Percentiles rank a stretch among this genome's conserved stretches.
Evolutionary conservation across 805 yeast genomes (phyloP).

Genomic region (Ogataea parapolymorpha): DNA sequence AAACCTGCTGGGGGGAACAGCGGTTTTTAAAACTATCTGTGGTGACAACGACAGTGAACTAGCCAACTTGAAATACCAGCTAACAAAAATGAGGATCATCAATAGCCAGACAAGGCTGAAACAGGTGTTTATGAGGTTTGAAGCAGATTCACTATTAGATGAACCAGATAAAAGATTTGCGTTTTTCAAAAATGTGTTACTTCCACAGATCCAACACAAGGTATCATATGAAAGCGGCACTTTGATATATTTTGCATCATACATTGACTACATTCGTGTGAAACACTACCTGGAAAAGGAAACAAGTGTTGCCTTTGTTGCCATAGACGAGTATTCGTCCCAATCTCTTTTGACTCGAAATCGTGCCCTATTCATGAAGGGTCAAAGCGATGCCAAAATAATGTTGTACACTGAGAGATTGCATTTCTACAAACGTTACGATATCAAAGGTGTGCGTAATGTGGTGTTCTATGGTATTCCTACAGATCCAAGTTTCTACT

Average conservation of each 20-base stretch:
- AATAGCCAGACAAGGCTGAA: conserved; percentile 46
- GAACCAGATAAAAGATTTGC: conserved; percentile 86
- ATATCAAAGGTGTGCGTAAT: conserved; percentile 78
- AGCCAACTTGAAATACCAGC: conserved; percentile 50
- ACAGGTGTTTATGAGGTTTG: conserved; percentile 72
- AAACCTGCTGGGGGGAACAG: conserved; percentile 55
- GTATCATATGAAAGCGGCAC: conserved; percentile 69
- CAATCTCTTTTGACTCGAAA: conserved; percentile 68
- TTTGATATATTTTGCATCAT: conserved; percentile 77
- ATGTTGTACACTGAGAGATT: conserved; percentile 91
- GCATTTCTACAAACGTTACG: conserved; percentile 87
- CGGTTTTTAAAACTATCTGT: conserved; percentile 50
- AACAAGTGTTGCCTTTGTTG: conserved; percentile 62
- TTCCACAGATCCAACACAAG: conserved; percentile 69
- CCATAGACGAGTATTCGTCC: conserved; percentile 79
- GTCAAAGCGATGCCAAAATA: conserved; percentile 38
- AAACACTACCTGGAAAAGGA: conserved; percentile 64
- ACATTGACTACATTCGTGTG: conserved; percentile 78
- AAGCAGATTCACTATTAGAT: conserved; percentile 46
- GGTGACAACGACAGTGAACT: conserved; percentile 51
- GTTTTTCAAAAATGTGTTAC: conserved; percentile 65
- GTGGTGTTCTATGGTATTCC: conserved; percentile 83
- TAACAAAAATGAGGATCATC: conserved; percentile 29
- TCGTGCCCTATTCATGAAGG: conserved; percentile 62
- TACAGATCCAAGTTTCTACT: conserved; percentile 76